Evolutionary conservation across 2,329 filamentous ascomycete species (phyloP).

Genomic region (Didymella keratinophila): DNA sequence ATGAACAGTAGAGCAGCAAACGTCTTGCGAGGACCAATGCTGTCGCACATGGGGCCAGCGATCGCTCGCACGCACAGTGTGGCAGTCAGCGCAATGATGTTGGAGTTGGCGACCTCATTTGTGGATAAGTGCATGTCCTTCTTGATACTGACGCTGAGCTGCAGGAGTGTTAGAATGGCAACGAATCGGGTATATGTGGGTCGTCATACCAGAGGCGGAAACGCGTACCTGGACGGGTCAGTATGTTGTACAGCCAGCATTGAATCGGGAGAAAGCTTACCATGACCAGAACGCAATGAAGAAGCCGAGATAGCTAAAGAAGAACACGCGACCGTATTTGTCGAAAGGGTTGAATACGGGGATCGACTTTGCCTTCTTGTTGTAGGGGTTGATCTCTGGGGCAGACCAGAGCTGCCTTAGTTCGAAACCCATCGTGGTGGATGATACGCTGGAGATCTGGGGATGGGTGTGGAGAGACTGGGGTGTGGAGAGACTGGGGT

Average conservation of each 20-base stretch:
- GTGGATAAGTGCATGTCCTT: slow-evolving; percentile 76
- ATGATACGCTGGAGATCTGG: slow-evolving; percentile 11
- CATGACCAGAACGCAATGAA: slow-evolving; percentile 89
- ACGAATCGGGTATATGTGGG: slow-evolving; percentile 13
- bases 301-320: slow-evolving; percentile 88
- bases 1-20: slow-evolving; percentile 80
- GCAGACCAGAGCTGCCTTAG: slow-evolving; percentile 52
- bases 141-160: slow-evolving; percentile 70
- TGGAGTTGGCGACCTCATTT: slow-evolving; percentile 82
- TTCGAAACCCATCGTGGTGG: slow-evolving; percentile 45
- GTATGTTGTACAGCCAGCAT: slow-evolving; percentile 19
- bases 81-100: slow-evolving; percentile 76
- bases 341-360: slow-evolving; percentile 80
- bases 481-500: slow-evolving; percentile 22
- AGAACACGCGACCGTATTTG: slow-evolving; percentile 85
- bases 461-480: slow-evolving; percentile 15
- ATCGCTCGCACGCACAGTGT: slow-evolving; percentile 76
- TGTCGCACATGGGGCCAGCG: slow-evolving; percentile 85
- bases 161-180: slow-evolving; percentile 53
- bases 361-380: slow-evolving; percentile 80
- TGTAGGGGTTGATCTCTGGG: slow-evolving; percentile 83
- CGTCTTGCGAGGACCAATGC: slow-evolving; percentile 79
- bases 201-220: slow-evolving; percentile 75
- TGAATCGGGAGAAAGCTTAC: slow-evolving; percentile 47
- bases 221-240: slow-evolving; percentile 73